Evolutionary conservation across 768 basidiomycete genomes (phyloP).

Genomic region (Amanita thiersii): DNA sequence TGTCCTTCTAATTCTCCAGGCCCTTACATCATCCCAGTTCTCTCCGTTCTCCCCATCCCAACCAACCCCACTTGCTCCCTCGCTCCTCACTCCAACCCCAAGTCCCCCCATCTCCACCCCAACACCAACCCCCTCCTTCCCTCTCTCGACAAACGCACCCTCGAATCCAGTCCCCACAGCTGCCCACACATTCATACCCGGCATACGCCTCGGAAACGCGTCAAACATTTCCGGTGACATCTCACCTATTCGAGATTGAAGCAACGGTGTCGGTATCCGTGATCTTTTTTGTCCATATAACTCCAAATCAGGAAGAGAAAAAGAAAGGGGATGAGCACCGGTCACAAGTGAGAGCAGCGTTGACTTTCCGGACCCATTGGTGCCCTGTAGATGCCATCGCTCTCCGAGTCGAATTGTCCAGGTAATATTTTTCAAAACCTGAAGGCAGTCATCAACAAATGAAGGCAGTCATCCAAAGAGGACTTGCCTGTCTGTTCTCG

Average conservation of each 20-base stretch:
- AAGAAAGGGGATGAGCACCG: constrained; percentile 82
- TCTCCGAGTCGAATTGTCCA: constrained; percentile 83
- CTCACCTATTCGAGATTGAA: constrained; percentile 66
- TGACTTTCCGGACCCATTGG: constrained; percentile 94
- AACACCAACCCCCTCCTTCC: constrained; percentile 36
- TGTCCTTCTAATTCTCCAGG: constrained; percentile 28
- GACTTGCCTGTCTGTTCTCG: constrained; percentile 46
- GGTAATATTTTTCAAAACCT: constrained; percentile 71
- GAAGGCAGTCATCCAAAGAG: background rate
- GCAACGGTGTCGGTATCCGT: constrained; percentile 63
- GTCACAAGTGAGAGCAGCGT: constrained; percentile 86
- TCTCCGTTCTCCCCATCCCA: constrained; percentile 8
- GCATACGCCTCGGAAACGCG: constrained; percentile 72
- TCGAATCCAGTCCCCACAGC: constrained; percentile 85
- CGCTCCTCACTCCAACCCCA: constrained; percentile 14
- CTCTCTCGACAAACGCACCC: constrained; percentile 56
- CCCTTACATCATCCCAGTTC: constrained; percentile 17
- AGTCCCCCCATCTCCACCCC: constrained; percentile 26
- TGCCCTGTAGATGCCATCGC: constrained; percentile 84
- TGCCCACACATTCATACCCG: constrained; percentile 62
- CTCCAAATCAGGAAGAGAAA: constrained; percentile 45
- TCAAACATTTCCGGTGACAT: constrained; percentile 87
- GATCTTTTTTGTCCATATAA: constrained; percentile 1
- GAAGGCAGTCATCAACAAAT: background rate
- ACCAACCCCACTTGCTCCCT: constrained; percentile 5